Evolutionary conservation across 306 rosid species (phyloP), one percentile per base, ranked within the genome.

Genomic region (Prosopis cineraria): DNA sequence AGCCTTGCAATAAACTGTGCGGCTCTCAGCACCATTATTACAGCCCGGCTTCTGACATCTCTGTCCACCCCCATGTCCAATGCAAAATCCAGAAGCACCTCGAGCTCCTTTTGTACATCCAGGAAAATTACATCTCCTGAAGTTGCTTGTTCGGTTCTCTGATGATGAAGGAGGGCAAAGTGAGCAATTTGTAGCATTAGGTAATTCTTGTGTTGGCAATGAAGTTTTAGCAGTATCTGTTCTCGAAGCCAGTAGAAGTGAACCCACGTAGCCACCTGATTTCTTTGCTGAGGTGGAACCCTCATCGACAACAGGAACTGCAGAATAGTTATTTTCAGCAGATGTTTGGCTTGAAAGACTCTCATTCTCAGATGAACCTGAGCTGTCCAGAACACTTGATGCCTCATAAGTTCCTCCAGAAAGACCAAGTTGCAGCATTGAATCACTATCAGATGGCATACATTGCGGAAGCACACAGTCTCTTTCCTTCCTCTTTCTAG

Each of bases 371-470:
- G 41, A 16, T 63, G 14, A 33, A 62, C 68, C 40, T 62, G 41
- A 62, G 41, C 68, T 30, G 13, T 63, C 68, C 43, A 63, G 68
- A 33, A 63, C 27, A 19, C 68, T 33, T 17, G 68, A 33, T 17
- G 68, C 24, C 43, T 63, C 68, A 33, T 33, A 30, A 33, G 13
- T 8, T 31, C 43, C 68, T 31, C 68, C 68, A 63, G 25, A 63
- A 63, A 63, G 25, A 33, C 68, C 43, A 63, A 63, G 43, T 63
- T 63, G 68, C 24, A 63, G 43, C 43, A 63, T 63, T 63, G 68
- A 63, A 63, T 63, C 68, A 63, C 41, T 17, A 8, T 62, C 68
- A 31, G 41, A 19, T 8, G 19, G 25, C 19, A 56, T 56, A 30
- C 33, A 56, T 12, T 56, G 31, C 12, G 64, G 64, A 56, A 25